These are phyloP conservation scores for Lonicera japonica DNA, from an alignment of 129 eudicot species.

Conservation along the genomic window DNA sequence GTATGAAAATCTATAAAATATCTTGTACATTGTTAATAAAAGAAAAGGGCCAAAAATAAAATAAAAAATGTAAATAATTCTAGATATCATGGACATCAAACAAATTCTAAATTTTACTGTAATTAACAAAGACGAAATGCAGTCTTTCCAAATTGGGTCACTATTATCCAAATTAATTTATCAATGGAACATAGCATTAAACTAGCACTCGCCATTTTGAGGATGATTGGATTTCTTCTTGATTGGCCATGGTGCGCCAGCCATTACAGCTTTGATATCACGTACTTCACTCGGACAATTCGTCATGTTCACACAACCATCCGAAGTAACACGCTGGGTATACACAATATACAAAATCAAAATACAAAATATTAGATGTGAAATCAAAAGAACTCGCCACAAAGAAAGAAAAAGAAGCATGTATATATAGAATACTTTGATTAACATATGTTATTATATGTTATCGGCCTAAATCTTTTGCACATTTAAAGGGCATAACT, in stretches of 20 bases:
- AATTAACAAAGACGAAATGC: too few species aligned
- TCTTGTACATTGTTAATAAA: too few species aligned
- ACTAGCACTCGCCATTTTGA: slow-evolving; percentile 30
- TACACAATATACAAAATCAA: not conserved
- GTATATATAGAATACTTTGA: not conserved
- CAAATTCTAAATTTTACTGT: too few species aligned
- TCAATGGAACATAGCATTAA: not conserved
- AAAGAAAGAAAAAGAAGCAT: not conserved
- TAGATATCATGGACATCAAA: too few species aligned
- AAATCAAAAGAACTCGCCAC: not conserved
- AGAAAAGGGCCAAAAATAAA: too few species aligned
- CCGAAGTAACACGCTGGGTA: slow-evolving; percentile 55
- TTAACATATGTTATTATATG: not conserved
- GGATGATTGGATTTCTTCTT: slow-evolving; percentile 30
- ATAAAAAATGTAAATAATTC: too few species aligned
- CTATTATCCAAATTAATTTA: too few species aligned
- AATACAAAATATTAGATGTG: not conserved
- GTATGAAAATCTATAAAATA: too few species aligned
- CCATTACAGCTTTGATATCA: slow-evolving; percentile 92
- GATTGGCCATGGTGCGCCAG: slow-evolving; percentile 86
- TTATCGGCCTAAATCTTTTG: not conserved
- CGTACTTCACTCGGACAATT: slow-evolving; percentile 68
- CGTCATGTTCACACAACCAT: slow-evolving; percentile 91
- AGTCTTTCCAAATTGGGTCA: too few species aligned
- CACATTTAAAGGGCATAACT: too few species aligned